Evolutionary conservation across 1,139 yeast genomes (phyloP).

Genomic region (Kodamaea sp.): DNA sequence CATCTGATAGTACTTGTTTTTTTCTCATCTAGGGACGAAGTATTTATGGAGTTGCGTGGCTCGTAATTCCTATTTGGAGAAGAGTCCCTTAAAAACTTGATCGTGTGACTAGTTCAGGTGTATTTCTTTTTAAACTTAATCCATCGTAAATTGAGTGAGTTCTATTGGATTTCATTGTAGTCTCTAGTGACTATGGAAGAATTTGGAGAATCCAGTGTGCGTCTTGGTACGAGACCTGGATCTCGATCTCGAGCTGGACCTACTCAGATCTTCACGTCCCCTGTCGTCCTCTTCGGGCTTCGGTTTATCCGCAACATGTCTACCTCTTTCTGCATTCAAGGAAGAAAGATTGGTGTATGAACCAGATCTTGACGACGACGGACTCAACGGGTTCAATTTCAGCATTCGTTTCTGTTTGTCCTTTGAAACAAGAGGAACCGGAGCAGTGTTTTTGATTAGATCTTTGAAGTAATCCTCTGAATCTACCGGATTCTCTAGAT

Average conservation of each 20-base stretch:
- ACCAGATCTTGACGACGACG: constrained; percentile 14
- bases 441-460: constrained; percentile 28
- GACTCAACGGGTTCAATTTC: constrained; percentile 10
- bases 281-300: constrained; percentile 2
- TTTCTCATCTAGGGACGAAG: too few relatives aligned
- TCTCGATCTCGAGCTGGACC: constrained; percentile 12
- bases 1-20: too few relatives aligned
- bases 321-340: constrained; percentile 13
- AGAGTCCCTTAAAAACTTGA: too few relatives aligned
- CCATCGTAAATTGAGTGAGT: too few relatives aligned
- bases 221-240: constrained; percentile 23
- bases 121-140: too few relatives aligned
- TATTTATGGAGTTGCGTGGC: too few relatives aligned
- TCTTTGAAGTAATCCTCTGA: constrained; percentile 33
- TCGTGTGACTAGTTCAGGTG: too few relatives aligned
- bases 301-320: constrained; percentile 1
- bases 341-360: constrained; percentile 19
- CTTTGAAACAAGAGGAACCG: neutral
- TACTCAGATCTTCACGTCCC: neutral
- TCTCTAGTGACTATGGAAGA: constrained; percentile 16
- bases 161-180: too few relatives aligned
- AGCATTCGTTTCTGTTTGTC: constrained; percentile 10
- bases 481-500: constrained; percentile 25
- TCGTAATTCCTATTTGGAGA: too few relatives aligned
- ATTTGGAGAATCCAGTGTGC: constrained; percentile 20